phyloP scores from a whole-genome alignment of 257 asterid species.

The Vinca minor region DNA sequence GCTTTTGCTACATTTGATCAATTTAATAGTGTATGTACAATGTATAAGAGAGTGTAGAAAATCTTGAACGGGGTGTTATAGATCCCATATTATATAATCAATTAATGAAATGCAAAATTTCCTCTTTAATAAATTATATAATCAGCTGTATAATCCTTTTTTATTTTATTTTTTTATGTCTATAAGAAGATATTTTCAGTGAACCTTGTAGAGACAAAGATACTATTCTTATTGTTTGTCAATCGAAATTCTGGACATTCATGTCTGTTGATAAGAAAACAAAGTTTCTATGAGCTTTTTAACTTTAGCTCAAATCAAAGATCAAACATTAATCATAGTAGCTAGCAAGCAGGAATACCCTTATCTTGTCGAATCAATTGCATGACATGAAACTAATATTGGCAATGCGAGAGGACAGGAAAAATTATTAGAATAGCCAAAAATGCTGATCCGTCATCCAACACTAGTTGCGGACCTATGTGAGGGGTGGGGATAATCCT shows the following conservation, averaged over 20 bases:
- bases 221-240: neutral
- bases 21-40: too few relatives aligned
- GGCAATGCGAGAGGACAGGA: too few relatives aligned
- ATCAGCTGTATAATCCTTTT: neutral
- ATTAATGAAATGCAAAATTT: neutral
- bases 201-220: neutral
- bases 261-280: neutral
- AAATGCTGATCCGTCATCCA: too few relatives aligned
- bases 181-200: neutral
- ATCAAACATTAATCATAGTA: neutral
- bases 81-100: too few relatives aligned
- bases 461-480: too few relatives aligned
- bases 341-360: neutral
- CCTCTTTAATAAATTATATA: neutral
- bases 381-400: too few relatives aligned
- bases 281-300: neutral
- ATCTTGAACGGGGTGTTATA: too few relatives aligned
- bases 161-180: neutral
- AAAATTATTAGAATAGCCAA: too few relatives aligned
- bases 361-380: neutral
- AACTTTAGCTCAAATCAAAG: neutral
- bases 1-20: too few relatives aligned
- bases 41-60: too few relatives aligned
- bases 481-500: too few relatives aligned
- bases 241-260: neutral